phyloP scores from a whole-genome alignment of 225 moss, liverwort and hornwort genomes.

The Sphagnum tenellum region DNA sequence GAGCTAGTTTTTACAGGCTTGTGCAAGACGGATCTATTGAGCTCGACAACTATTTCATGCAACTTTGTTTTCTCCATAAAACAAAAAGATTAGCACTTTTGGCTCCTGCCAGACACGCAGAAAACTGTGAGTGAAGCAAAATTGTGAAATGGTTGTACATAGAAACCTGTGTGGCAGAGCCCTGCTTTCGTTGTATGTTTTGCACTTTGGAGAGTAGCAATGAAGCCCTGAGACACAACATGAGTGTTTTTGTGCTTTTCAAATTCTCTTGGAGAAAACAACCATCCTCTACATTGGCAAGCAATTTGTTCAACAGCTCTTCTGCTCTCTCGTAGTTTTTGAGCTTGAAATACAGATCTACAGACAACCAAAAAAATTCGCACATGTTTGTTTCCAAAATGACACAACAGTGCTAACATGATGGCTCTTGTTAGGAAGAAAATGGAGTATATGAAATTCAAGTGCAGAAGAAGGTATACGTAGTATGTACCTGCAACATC shows the following conservation, averaged over 20 bases:
- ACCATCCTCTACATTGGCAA: conserved; percentile 46
- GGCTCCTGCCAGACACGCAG: too few species aligned
- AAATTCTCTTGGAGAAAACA: conserved; percentile 26
- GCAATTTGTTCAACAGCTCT: conserved; percentile 45
- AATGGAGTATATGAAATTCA: too few species aligned
- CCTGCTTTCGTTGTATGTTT: conserved; percentile 49
- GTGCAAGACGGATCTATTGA: neutral
- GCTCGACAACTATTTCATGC: neutral
- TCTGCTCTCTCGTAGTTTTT: conserved; percentile 55
- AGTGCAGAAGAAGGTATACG: too few species aligned
- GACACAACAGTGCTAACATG: too few species aligned
- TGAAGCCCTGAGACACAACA: conserved; percentile 70
- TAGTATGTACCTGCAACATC: conserved; percentile 53
- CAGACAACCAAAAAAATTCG: neutral
- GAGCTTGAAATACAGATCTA: conserved; percentile 76
- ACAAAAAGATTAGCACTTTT: too few species aligned
- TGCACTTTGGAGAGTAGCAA: conserved; percentile 84
- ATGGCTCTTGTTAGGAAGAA: too few species aligned
- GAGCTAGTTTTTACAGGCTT: too few species aligned
- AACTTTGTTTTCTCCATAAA: too few species aligned
- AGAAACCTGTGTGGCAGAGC: conserved; percentile 45
- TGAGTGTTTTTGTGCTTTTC: conserved; percentile 41
- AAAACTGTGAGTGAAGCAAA: too few species aligned
- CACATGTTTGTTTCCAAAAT: too few species aligned
- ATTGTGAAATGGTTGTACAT: too few species aligned